A percentile compares a stretch with the other conserved stretches of the same genome.
These are phyloP conservation scores for Puya raimondii DNA, from an alignment of 176 grass and related monocot genomes.

Conservation along the genomic window DNA sequence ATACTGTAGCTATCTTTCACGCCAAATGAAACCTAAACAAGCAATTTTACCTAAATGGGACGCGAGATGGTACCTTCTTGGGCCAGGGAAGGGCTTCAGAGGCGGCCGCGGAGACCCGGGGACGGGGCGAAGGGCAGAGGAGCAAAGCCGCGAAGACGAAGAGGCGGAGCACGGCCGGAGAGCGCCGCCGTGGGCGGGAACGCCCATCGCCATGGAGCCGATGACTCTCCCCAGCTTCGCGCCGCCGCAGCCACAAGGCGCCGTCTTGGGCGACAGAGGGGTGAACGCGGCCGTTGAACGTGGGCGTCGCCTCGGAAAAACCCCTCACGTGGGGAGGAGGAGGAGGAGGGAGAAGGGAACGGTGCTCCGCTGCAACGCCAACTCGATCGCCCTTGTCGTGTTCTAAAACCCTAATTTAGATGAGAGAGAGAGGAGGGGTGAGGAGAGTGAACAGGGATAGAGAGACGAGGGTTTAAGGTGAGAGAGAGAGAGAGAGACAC, in stretches of 20 bases:
- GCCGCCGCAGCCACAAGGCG: constrained; percentile 37
- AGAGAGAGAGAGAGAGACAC: neutral
- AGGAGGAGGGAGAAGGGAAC: neutral
- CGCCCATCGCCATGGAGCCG: constrained; percentile 34
- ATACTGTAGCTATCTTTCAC: neutral
- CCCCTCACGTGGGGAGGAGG: neutral
- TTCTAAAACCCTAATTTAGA: neutral
- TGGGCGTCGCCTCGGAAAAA: neutral
- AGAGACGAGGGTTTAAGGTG: neutral
- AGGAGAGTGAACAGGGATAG: neutral
- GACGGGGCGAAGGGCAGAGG: constrained; percentile 19
- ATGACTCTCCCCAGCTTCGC: constrained; percentile 38
- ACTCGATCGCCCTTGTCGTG: neutral
- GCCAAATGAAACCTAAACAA: neutral
- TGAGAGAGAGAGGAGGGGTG: neutral
- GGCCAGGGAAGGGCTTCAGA: constrained; percentile 18
- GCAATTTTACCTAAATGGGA: neutral
- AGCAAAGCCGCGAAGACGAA: constrained; percentile 18
- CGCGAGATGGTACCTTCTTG: constrained; percentile 21
- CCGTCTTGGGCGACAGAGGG: constrained; percentile 28
- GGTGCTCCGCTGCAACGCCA: neutral
- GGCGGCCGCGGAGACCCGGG: neutral
- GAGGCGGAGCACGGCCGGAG: constrained; percentile 25
- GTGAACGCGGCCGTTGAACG: neutral
- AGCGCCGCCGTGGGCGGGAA: constrained; percentile 26